Base-by-base conservation (phyloP, 2,329 filamentous ascomycete species). In the Diaporthe ampelina region DNA sequence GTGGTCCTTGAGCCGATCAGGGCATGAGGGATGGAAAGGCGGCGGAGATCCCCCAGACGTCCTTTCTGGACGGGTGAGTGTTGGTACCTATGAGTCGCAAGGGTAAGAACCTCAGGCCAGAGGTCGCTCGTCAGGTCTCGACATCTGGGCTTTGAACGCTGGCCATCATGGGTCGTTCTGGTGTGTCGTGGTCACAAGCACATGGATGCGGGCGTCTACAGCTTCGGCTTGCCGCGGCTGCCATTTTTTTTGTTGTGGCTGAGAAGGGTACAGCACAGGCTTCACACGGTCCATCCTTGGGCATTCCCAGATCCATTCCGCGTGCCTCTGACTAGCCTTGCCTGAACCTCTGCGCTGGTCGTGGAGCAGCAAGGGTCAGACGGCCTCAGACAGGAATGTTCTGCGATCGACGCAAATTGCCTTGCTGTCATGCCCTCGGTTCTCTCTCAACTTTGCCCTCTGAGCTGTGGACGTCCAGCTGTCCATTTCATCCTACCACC, bases 51-150 rank as follows among this genome's bases (percentile, higher is more conserved):
- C 82, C 89, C 89, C 89, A 92, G 90, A 88, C 89, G 87, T 86
- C 82, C 68, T 74, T 78, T 76, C 78, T 77, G 78, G 83, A 84
- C 86, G 87, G 83, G 87, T 84, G 86, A 91, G 88, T 87, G 85
- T 86, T 83, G 84, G 86, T 86, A 86, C 87, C 92, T 91, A 94
- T 94, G 93, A 94, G 93, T 91, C 89, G 81, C 54, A 86, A 86
- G 82, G 92, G 90, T 93, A 93, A 94, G 93, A 93, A 86, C 90
- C 90, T 93, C 90, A 88, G 85, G 86, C 76, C 86, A 83, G 91
- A 91, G 89, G 90, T 86, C 92, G 89, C 93, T 94, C 93, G 92
- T 95, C 93, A 90, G 91, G 88, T 84, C 83, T 84, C 85, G 84
- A 84, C 87, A 88, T 86, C 92, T 92, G 93, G 93, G 90, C 86